Evolutionary conservation across 2,329 filamentous ascomycete genomes (phyloP).

Genomic region (Neofusicoccum ribis): DNA sequence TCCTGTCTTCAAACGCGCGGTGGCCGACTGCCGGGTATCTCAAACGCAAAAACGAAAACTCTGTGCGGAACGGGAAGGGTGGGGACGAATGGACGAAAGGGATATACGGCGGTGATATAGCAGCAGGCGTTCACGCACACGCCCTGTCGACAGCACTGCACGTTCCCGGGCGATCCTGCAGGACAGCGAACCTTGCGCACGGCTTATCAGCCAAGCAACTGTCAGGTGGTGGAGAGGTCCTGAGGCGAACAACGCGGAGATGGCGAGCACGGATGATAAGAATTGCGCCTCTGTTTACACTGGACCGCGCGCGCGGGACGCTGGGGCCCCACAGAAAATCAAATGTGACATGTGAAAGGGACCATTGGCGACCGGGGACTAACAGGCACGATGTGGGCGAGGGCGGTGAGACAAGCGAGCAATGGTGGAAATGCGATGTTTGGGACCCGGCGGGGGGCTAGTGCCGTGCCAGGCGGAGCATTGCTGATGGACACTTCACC

Average conservation of each 20-base stretch:
- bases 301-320: background rate
- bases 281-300: background rate
- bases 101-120: background rate
- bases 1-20: too few species aligned
- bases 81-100: background rate
- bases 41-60: too few species aligned
- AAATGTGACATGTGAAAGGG: slow-evolving; percentile 10
- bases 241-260: too few species aligned
- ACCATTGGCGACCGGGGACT: background rate
- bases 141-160: too few species aligned
- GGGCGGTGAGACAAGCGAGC: slow-evolving; percentile 6
- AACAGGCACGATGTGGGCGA: background rate
- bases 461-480: background rate
- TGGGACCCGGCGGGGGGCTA: background rate
- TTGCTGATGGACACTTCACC: background rate
- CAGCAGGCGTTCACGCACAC: background rate
- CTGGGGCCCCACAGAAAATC: slow-evolving; percentile 5
- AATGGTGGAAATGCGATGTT: background rate
- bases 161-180: too few species aligned
- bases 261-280: background rate
- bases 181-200: background rate
- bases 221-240: too few species aligned
- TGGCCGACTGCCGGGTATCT: too few species aligned
- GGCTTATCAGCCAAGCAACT: background rate
- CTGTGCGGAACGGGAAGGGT: too few species aligned